Evolutionary conservation across 1,284 basidiomycete genomes (phyloP).

Genomic region (Microbotryum silenes-acaulis): DNA sequence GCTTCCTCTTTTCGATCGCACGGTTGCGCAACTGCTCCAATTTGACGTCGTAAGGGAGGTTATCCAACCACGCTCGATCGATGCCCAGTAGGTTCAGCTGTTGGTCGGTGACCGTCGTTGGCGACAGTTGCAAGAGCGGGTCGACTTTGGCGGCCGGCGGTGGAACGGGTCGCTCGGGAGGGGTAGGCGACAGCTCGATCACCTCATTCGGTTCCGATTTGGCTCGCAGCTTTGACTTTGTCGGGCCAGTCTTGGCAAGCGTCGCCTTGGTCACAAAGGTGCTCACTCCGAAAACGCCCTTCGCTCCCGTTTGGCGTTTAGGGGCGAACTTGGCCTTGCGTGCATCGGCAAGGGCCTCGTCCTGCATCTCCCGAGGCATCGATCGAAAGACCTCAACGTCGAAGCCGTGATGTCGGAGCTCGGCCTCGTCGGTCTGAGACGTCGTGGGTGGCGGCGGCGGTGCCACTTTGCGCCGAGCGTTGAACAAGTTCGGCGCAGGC

Average conservation of each 20-base stretch:
- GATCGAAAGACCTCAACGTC: constrained; percentile 17
- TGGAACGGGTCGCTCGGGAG: constrained; percentile 1
- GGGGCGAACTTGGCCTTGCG: neutral
- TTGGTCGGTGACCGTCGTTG: constrained; percentile 10
- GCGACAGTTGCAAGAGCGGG: neutral
- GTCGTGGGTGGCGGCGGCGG: constrained; percentile 1
- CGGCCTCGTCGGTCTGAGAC: constrained; percentile 9
- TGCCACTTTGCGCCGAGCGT: neutral
- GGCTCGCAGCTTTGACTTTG: constrained; percentile 8
- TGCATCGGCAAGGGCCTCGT: constrained; percentile 10
- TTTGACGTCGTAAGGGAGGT: constrained; percentile 8
- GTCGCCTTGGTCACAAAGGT: constrained; percentile 3
- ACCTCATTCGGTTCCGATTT: constrained; percentile 8
- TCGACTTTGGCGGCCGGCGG: constrained; percentile 1
- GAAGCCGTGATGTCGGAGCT: constrained; percentile 19
- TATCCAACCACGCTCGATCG: constrained; percentile 10
- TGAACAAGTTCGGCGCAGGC: neutral
- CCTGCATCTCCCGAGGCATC: constrained; percentile 2
- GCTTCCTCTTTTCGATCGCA: neutral
- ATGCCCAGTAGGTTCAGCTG: constrained; percentile 14
- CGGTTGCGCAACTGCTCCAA: neutral
- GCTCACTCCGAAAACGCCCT: neutral
- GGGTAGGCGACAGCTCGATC: neutral
- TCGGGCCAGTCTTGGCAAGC: neutral
- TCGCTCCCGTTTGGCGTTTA: neutral